phyloP scores from a whole-genome alignment of 2,329 filamentous ascomycete genomes.

The Didymella glomerata region DNA sequence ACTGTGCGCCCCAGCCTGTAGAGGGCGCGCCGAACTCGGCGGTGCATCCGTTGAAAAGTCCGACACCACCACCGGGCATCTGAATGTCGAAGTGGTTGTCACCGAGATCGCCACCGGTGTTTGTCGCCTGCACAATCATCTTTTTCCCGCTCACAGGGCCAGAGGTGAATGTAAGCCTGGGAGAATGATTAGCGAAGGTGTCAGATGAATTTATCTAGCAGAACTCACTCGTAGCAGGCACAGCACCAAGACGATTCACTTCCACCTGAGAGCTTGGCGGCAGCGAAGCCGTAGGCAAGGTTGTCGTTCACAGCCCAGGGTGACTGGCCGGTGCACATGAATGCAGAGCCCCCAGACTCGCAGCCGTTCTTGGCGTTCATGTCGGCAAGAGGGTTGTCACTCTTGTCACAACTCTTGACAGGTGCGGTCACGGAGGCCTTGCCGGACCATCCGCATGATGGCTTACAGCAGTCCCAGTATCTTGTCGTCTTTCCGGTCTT shows the following conservation, averaged over 20 bases:
- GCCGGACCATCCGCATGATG: constrained; percentile 67
- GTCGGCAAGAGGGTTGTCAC: constrained; percentile 64
- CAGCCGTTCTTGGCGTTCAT: constrained; percentile 63
- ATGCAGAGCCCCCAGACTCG: constrained; percentile 62
- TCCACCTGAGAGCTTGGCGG: constrained; percentile 63
- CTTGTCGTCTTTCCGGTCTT: constrained; percentile 47
- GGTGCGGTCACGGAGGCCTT: constrained; percentile 64
- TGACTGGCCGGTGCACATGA: constrained; percentile 66
- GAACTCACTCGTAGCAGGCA: constrained; percentile 64
- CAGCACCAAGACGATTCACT: constrained; percentile 70
- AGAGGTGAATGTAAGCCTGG: constrained; percentile 64
- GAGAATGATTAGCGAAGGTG: constrained; percentile 16
- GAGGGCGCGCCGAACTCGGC: constrained; percentile 46
- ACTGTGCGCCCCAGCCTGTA: constrained; percentile 46
- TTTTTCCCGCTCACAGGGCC: constrained; percentile 65
- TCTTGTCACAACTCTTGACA: constrained; percentile 64
- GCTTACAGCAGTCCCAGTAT: constrained; percentile 72
- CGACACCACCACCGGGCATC: constrained; percentile 51
- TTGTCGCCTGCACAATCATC: constrained; percentile 71
- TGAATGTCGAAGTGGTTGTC: constrained; percentile 50
- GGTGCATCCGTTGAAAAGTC: constrained; percentile 48
- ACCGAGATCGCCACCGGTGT: constrained; percentile 60
- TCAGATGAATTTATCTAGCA: background rate
- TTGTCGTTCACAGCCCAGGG: constrained; percentile 68
- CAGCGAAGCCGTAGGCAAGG: constrained; percentile 72